Conservation (phyloP, 2,329 filamentous ascomycete genomes). For the Botrytis sinoallii region DNA sequence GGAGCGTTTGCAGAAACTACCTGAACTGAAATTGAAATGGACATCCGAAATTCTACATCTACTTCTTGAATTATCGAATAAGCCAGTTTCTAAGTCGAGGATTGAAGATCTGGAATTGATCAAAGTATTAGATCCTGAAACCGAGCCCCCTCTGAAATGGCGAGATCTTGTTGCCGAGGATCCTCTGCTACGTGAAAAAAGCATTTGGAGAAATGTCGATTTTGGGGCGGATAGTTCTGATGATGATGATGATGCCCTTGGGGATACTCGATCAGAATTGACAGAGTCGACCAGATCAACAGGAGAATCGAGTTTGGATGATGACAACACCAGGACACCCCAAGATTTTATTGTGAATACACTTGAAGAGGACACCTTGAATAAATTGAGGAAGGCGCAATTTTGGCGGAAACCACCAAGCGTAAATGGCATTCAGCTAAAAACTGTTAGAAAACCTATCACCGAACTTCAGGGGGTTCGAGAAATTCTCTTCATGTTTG, state of each 20-base stretch:
- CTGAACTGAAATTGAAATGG: slow-evolving; percentile 55
- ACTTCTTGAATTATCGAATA: slow-evolving; percentile 76
- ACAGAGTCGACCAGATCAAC: slow-evolving; percentile 39
- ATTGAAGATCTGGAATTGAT: slow-evolving; percentile 61
- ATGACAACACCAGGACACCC: slow-evolving; percentile 31
- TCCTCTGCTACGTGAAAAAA: slow-evolving; percentile 63
- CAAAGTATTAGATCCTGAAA: slow-evolving; percentile 44
- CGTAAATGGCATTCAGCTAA: slow-evolving; percentile 30
- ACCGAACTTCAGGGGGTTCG: slow-evolving; percentile 68
- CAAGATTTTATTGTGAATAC: slow-evolving; percentile 38
- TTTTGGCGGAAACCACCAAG: slow-evolving; percentile 44
- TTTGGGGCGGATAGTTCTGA: slow-evolving; percentile 64
- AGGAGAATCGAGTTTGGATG: slow-evolving; percentile 35
- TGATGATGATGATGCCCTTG: slow-evolving; percentile 40
- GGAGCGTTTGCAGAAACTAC: slow-evolving; percentile 57
- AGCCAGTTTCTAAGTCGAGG: slow-evolving; percentile 67
- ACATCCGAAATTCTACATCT: slow-evolving; percentile 77
- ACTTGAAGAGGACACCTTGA: slow-evolving; percentile 37
- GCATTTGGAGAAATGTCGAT: slow-evolving; percentile 68
- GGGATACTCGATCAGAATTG: slow-evolving; percentile 38
- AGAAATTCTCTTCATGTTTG: slow-evolving; percentile 82
- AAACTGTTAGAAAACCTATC: slow-evolving; percentile 34
- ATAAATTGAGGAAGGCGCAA: slow-evolving; percentile 44
- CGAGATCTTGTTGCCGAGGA: slow-evolving; percentile 75
- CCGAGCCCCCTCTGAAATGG: slow-evolving; percentile 63